Percentiles rank a stretch among this genome's conserved stretches.
phyloP scores from a whole-genome alignment of 2,329 filamentous ascomycete genomes.

The Cordyceps sp. region DNA sequence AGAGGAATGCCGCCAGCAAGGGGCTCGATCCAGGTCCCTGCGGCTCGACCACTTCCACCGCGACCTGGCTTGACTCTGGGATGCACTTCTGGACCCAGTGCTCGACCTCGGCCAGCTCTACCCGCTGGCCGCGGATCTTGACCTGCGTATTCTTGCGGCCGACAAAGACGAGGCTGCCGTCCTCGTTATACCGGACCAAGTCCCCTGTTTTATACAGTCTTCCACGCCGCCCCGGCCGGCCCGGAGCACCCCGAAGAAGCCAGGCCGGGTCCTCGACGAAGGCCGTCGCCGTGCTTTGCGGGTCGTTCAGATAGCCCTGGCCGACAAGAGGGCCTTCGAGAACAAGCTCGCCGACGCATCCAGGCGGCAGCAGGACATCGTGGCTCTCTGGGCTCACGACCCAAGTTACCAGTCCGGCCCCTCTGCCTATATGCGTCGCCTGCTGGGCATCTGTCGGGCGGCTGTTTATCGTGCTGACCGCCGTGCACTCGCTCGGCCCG shows the following conservation, averaged over 20 bases:
- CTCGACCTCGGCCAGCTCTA: conserved; percentile 22
- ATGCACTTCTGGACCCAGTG: conserved; percentile 2
- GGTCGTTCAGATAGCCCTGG: conserved; percentile 6
- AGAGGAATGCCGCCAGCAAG: conserved; percentile 5
- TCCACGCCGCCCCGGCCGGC: conserved; percentile 1
- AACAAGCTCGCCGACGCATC: conserved; percentile 6
- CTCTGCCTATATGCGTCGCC: conserved; percentile 2
- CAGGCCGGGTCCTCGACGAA: conserved; percentile 6
- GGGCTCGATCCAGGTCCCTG: conserved; percentile 1
- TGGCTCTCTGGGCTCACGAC: conserved; percentile 5
- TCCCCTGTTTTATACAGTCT: conserved; percentile 30
- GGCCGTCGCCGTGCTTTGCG: conserved; percentile 7
- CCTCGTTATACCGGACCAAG: conserved; percentile 20
- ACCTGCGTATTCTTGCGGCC: conserved; percentile 19
- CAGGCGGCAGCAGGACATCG: conserved; percentile 3
- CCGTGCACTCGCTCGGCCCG: conserved; percentile 8
- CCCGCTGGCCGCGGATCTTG: conserved; percentile 35
- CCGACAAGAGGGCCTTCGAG: conserved; percentile 8
- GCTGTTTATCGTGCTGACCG: conserved; percentile 1
- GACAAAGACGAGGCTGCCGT: conserved; percentile 21
- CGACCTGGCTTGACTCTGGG: conserved; percentile 1
- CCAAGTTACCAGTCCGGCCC: conserved; percentile 4
- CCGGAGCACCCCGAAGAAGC: conserved; percentile 2
- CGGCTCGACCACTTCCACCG: conserved; percentile 3
- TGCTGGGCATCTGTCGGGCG: neutral